These are phyloP conservation scores for Diospyros lotus DNA, from an alignment of 148 eudicot genomes.

Conservation along the genomic window DNA sequence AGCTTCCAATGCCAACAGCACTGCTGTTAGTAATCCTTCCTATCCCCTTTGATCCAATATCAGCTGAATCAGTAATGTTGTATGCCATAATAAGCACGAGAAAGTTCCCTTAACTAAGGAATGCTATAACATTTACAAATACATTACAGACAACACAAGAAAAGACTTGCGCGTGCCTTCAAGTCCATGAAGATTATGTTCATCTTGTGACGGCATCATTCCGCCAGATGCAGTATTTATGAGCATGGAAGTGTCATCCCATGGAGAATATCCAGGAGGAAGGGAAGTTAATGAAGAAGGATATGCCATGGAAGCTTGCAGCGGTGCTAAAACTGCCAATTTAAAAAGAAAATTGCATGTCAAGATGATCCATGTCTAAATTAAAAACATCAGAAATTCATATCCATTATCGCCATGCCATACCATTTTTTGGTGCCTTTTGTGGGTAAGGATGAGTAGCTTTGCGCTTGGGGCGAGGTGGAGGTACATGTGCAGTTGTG, in stretches of 20 bases:
- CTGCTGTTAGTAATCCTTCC: slow-evolving; percentile 29
- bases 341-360: slow-evolving; percentile 12
- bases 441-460: slow-evolving; percentile 97
- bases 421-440: slow-evolving; percentile 82
- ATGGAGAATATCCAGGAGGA: slow-evolving; percentile 57
- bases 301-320: slow-evolving; percentile 54
- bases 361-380: slow-evolving; percentile 11
- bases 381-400: slow-evolving; percentile 1
- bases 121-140: background rate
- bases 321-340: slow-evolving; percentile 42
- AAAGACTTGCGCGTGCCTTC: slow-evolving; percentile 50
- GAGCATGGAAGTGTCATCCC: slow-evolving; percentile 69
- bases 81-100: slow-evolving; percentile 22
- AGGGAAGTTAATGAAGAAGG: slow-evolving; percentile 58
- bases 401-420: slow-evolving; percentile 13
- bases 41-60: slow-evolving; percentile 49
- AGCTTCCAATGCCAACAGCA: slow-evolving; percentile 42
- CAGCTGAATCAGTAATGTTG: slow-evolving; percentile 40
- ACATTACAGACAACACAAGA: background rate
- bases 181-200: slow-evolving; percentile 38
- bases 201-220: slow-evolving; percentile 52
- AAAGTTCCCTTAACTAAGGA: slow-evolving; percentile 12
- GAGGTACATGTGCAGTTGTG: slow-evolving; percentile 81
- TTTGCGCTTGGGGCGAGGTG: slow-evolving; percentile 93
- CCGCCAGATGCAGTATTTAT: slow-evolving; percentile 43